Evolutionary conservation across 148 eudicot genomes (phyloP).

Genomic region (Spergularia bocconei): DNA sequence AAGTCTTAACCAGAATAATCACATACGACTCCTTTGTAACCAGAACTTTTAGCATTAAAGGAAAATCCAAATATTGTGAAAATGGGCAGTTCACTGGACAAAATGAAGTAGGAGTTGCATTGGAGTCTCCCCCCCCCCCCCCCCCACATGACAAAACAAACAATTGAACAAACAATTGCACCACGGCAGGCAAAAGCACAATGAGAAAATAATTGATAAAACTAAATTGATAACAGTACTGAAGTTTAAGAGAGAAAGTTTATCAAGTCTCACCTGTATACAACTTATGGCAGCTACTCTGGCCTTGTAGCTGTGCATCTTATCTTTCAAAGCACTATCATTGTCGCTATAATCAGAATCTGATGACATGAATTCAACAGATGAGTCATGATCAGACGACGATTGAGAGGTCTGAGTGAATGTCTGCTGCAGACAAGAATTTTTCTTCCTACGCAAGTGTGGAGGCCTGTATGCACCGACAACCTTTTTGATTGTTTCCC

Average conservation of each 20-base stretch:
- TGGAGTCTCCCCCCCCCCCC: not conserved
- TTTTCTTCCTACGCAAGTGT: constrained; percentile 68
- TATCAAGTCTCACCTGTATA: constrained; percentile 60
- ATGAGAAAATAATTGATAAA: not conserved
- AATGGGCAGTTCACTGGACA: constrained; percentile 1
- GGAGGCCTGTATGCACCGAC: constrained; percentile 90
- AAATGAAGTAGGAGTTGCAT: not conserved
- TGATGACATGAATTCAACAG: constrained; percentile 50
- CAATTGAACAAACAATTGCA: not conserved
- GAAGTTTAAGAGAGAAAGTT: constrained; percentile 8
- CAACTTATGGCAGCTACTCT: constrained; percentile 87
- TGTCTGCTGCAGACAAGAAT: constrained; percentile 34
- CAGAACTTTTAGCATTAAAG: not conserved
- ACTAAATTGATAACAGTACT: not conserved
- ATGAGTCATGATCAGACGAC: constrained; percentile 44
- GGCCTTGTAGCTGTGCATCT: constrained; percentile 51
- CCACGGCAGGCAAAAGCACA: constrained; percentile 1
- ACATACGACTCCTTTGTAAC: not conserved
- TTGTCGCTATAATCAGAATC: constrained; percentile 93
- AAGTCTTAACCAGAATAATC: not conserved
- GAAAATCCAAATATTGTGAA: not conserved
- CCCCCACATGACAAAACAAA: not conserved
- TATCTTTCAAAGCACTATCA: constrained; percentile 55
- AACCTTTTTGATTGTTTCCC: constrained; percentile 39
- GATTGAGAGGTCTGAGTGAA: constrained; percentile 31